Evolutionary conservation across 2,329 filamentous ascomycete species (phyloP).

Genomic region (Coniochaeta sp.): DNA sequence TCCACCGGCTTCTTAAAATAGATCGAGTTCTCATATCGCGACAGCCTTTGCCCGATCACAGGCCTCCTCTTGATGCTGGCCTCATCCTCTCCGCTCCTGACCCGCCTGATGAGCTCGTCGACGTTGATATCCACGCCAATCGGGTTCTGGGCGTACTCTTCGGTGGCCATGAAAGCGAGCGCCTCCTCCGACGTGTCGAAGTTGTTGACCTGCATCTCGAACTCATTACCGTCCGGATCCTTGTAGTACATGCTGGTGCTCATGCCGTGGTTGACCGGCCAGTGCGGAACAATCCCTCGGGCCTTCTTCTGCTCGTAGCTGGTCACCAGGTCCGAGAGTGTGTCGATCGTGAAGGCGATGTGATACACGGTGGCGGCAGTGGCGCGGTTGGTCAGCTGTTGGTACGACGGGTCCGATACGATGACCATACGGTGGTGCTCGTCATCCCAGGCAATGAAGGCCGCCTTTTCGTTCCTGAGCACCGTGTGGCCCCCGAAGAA

Average conservation of each 20-base stretch:
- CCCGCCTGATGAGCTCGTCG: constrained; percentile 6
- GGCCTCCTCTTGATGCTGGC: neutral
- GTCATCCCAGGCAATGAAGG: too few species aligned
- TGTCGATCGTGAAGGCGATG: constrained; percentile 32
- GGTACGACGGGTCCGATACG: too few species aligned
- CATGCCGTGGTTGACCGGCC: constrained; percentile 39
- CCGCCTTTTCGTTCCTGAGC: too few species aligned
- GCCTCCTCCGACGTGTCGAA: constrained; percentile 29
- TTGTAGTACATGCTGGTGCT: constrained; percentile 40
- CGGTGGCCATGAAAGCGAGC: constrained; percentile 27
- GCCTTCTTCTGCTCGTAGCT: constrained; percentile 29
- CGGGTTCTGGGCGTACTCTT: constrained; percentile 31
- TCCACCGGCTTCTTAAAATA: too few species aligned
- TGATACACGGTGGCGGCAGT: constrained; percentile 28
- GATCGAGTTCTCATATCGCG: too few species aligned
- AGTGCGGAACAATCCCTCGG: constrained; percentile 29
- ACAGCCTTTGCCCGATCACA: too few species aligned
- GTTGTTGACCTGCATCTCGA: constrained; percentile 40
- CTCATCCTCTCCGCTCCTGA: constrained; percentile 4
- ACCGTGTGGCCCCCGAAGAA: too few species aligned
- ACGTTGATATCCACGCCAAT: constrained; percentile 10
- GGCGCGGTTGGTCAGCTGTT: constrained; percentile 13
- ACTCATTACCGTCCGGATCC: constrained; percentile 39
- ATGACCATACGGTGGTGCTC: too few species aligned
- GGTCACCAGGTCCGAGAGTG: constrained; percentile 24